phyloP scores from a whole-genome alignment of 2,329 filamentous ascomycete genomes.

The Cladosporium cucumerinum region DNA sequence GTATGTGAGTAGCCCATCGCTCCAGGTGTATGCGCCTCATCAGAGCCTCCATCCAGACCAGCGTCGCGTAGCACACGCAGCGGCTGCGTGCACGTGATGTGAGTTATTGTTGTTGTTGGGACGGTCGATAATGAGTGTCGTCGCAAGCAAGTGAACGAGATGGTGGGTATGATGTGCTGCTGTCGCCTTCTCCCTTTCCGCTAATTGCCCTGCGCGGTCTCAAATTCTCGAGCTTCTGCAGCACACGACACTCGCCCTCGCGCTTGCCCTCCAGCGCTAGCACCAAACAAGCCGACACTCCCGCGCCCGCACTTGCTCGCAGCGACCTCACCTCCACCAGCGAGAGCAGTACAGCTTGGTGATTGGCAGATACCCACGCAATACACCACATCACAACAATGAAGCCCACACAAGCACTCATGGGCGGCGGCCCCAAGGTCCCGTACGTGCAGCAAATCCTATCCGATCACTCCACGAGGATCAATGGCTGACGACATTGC shows the following conservation, averaged over 20 bases:
- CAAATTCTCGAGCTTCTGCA: conserved; percentile 12
- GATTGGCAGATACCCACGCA: conserved; percentile 11
- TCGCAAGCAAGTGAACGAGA: background rate
- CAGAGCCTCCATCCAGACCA: conserved; percentile 17
- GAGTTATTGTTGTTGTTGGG: background rate
- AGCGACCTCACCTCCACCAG: conserved; percentile 21
- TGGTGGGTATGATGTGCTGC: background rate
- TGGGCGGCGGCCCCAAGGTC: conserved; percentile 77
- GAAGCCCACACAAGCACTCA: conserved; percentile 30
- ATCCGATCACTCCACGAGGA: background rate
- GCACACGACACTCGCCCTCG: conserved; percentile 11
- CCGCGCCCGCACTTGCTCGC: conserved; percentile 9
- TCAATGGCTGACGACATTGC: conserved; percentile 23
- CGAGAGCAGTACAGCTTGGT: conserved; percentile 13
- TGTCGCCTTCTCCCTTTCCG: conserved; percentile 11
- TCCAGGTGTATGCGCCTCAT: conserved; percentile 53
- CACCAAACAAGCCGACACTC: conserved; percentile 6
- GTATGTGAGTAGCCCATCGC: conserved; percentile 59
- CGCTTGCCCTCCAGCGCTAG: conserved; percentile 3
- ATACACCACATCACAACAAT: conserved; percentile 24
- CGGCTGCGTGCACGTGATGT: conserved; percentile 8
- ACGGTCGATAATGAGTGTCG: conserved; percentile 9
- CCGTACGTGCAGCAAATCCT: conserved; percentile 50
- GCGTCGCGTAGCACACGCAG: conserved; percentile 10
- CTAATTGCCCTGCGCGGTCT: conserved; percentile 9